A percentile compares a stretch with the other conserved stretches of the same genome.
phyloP scores from a whole-genome alignment of 2,329 filamentous ascomycete species.

The Sordariomycetes sp. region DNA sequence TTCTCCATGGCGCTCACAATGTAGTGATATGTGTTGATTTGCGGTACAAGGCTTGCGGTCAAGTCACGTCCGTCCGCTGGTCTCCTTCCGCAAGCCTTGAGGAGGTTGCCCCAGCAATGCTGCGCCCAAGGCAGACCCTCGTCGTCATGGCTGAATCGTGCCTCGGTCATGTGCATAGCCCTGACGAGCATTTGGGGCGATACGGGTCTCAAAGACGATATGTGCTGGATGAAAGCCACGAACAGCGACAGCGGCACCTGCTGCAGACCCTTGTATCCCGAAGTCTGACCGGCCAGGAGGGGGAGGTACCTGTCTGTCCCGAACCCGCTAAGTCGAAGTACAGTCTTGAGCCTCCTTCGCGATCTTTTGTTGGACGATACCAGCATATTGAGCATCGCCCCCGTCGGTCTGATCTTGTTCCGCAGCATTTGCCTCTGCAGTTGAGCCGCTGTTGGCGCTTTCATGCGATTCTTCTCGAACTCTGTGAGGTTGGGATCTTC shows the following conservation, averaged over 20 bases:
- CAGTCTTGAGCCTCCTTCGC: too few relatives aligned
- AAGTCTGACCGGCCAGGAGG: too few relatives aligned
- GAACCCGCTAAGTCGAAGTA: too few relatives aligned
- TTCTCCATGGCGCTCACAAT: constrained; percentile 19
- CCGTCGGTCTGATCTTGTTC: too few relatives aligned
- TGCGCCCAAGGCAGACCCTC: constrained; percentile 13
- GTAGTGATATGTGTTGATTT: constrained; percentile 17
- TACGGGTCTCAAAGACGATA: background rate
- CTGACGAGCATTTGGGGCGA: constrained; percentile 14
- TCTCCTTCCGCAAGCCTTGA: constrained; percentile 12
- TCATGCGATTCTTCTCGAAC: constrained; percentile 54
- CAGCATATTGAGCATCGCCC: too few relatives aligned
- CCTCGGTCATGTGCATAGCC: constrained; percentile 16
- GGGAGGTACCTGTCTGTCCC: too few relatives aligned
- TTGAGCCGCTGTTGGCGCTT: constrained; percentile 50
- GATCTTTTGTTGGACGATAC: too few relatives aligned
- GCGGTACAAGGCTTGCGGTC: too few relatives aligned
- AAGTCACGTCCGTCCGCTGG: background rate
- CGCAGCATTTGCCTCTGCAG: too few relatives aligned
- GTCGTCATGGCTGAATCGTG: constrained; percentile 1
- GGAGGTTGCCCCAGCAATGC: constrained; percentile 21
- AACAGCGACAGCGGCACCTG: constrained; percentile 26
- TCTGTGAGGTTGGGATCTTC: constrained; percentile 44
- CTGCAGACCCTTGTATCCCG: too few relatives aligned
- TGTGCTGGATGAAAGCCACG: constrained; percentile 35